Evolutionary conservation across 1,284 basidiomycete species (phyloP), one percentile per base, ranked within the genome.

Genomic region (Fomitopsis betulina): DNA sequence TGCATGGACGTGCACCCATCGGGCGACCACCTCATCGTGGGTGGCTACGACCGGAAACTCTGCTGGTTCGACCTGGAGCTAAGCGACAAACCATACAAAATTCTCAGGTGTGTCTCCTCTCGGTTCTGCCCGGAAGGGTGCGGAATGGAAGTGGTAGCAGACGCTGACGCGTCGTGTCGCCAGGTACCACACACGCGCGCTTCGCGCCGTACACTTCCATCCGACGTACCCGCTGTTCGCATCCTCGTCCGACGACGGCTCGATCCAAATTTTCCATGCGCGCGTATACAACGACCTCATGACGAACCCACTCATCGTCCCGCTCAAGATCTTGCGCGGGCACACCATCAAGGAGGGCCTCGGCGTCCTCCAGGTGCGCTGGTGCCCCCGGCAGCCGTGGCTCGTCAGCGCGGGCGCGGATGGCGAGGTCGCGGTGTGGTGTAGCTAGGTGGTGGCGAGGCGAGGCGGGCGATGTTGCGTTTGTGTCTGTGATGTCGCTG

Each of bases 21-120:
- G 54, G 95, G 95, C 42, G 95, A 98, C 69, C 95, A 99, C 77
- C 77, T 99, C 61, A 92, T 99, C 64, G 91, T 99, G 45, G 97
- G 97, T 60, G 92, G 92, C 55, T 99, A 99, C 75, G 97, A 99
- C 77, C 90, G 93, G 66, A 96, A 98, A 73, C 78, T 99, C 17
- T 95, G 93, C 68, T 99, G 97, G 97, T 99, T 99, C 74, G 97
- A 99, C 77, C 79, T 99, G 60, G 97, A 99, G 70, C 84, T 99
- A 56, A 92, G 89, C 67, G 89, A 91, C 65, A 95, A 96, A 72
- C 97, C 97, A 1, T 99, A 96, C 83, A 97, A 97, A 76, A 88
- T 97, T 58, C 78, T 99, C 65, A 86, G 95, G 87, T 93, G 60
- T 49, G 72, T 51, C 25, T 32, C 15, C 30, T 10, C 19, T 17